Evolutionary conservation across 169 alveolate genomes (phyloP).

Genomic region (Plasmodium fragile): DNA sequence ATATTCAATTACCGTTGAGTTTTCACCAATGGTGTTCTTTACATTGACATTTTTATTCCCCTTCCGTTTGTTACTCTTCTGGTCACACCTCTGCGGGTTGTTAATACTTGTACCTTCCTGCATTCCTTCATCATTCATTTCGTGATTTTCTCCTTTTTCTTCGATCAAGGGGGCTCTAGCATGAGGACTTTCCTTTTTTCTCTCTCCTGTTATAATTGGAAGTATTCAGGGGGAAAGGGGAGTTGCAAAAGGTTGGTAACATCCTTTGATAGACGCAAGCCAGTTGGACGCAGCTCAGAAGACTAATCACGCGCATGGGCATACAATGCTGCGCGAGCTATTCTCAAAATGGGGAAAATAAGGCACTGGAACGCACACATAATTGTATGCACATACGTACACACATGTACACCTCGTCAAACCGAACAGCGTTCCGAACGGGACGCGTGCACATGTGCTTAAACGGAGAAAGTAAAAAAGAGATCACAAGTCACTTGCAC

Average conservation of each 20-base stretch:
- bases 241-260: background rate
- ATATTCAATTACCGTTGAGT: conserved; percentile 18
- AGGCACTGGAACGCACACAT: background rate
- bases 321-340: background rate
- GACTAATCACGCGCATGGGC: background rate
- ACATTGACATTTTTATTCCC: conserved; percentile 8
- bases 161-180: background rate
- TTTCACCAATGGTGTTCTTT: background rate
- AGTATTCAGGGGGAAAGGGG: background rate
- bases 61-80: background rate
- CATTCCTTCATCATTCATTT: background rate
- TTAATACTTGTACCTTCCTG: background rate
- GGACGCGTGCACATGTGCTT: background rate
- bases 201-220: conserved; percentile 5
- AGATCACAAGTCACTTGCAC: background rate
- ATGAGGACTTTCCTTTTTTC: background rate
- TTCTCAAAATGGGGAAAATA: background rate
- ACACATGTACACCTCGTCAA: background rate
- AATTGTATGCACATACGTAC: background rate
- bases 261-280: background rate
- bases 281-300: background rate
- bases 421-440: background rate
- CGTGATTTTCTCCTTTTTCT: background rate
- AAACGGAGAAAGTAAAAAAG: background rate
- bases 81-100: background rate